These are phyloP conservation scores for Chytridiales sp. DNA, from an alignment of 371 early-diverging fungal species.

Conservation along the genomic window DNA sequence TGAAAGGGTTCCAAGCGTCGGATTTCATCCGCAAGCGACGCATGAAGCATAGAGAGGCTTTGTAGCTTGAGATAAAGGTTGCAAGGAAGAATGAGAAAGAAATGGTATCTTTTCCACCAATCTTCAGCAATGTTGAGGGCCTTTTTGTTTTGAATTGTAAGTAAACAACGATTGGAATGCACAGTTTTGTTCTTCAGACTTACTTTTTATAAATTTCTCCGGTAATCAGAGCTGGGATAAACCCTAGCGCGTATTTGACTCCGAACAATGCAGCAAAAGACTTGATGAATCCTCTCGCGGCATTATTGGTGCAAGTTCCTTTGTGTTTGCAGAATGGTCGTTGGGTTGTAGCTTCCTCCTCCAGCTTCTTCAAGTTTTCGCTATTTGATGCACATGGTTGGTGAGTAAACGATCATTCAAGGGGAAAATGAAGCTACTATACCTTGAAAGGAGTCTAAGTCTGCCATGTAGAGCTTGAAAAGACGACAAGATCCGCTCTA, in stretches of 20 bases:
- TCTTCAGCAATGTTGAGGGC: constrained; percentile 25
- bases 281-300: constrained; percentile 70
- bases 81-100: constrained; percentile 82
- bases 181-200: neutral
- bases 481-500: constrained; percentile 30
- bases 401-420: neutral
- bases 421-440: too few relatives aligned
- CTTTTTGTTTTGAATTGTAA: constrained; percentile 18
- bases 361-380: constrained; percentile 60
- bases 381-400: constrained; percentile 26
- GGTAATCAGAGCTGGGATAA: constrained; percentile 64
- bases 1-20: constrained; percentile 68
- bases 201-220: constrained; percentile 67
- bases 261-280: constrained; percentile 70
- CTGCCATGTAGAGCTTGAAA: constrained; percentile 31
- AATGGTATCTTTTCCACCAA: constrained; percentile 62
- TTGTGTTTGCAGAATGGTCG: constrained; percentile 57
- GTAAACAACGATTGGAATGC: constrained; percentile 19
- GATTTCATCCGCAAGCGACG: constrained; percentile 59
- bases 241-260: constrained; percentile 74
- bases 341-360: constrained; percentile 29
- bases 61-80: constrained; percentile 74
- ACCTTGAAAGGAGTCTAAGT: constrained; percentile 30
- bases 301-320: constrained; percentile 74
- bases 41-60: constrained; percentile 70